phyloP scores from a whole-genome alignment of 2,329 filamentous ascomycete species.

The Aaosphaeria arxii region DNA sequence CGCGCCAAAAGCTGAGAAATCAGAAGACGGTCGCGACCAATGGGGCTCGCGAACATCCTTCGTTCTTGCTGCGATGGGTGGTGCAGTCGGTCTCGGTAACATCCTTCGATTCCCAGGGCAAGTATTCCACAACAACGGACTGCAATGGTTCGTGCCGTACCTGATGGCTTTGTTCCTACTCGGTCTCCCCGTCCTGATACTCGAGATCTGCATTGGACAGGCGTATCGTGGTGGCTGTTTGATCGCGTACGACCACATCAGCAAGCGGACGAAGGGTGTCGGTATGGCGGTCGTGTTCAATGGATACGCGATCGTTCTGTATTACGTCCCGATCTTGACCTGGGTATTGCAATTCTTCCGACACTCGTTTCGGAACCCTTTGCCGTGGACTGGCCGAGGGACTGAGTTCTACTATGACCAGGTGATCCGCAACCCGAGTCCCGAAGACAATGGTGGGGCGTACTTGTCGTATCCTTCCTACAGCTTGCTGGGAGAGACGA shows the following conservation, averaged over 20 bases:
- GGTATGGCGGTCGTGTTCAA: constrained; percentile 9
- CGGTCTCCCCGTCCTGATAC: constrained; percentile 11
- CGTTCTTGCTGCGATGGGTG: constrained; percentile 12
- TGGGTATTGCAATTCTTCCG: constrained; percentile 16
- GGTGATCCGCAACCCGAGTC: background rate
- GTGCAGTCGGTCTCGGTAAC: constrained; percentile 13
- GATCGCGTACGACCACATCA: constrained; percentile 16
- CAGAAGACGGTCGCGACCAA: constrained; percentile 14
- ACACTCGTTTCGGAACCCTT: constrained; percentile 7
- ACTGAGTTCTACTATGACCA: background rate
- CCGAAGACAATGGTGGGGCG: background rate
- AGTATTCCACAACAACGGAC: constrained; percentile 15
- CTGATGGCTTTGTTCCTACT: constrained; percentile 12
- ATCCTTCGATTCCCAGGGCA: constrained; percentile 13
- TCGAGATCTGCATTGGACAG: constrained; percentile 9
- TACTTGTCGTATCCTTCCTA: background rate
- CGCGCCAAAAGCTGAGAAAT: constrained; percentile 5
- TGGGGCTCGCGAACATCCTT: constrained; percentile 12
- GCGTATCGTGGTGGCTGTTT: constrained; percentile 12
- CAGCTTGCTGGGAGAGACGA: background rate
- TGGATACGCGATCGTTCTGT: constrained; percentile 9
- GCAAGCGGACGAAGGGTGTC: constrained; percentile 12
- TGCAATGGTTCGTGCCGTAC: constrained; percentile 14
- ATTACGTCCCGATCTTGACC: constrained; percentile 12
- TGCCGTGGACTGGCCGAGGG: constrained; percentile 10